Evolutionary conservation across 257 asterid species (phyloP).

Genomic region (Capsicum pubescens): DNA sequence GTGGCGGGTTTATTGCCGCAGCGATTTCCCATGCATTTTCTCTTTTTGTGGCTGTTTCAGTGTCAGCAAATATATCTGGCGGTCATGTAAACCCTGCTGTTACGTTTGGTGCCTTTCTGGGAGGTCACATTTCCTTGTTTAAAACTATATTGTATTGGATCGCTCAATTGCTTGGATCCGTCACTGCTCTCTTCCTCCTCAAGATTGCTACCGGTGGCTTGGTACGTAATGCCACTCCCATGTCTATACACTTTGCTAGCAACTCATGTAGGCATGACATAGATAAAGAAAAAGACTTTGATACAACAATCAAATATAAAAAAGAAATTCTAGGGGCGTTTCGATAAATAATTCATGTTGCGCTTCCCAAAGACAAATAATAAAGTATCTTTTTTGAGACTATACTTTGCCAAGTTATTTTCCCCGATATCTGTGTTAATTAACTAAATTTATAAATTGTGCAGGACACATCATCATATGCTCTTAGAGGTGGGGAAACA

Average conservation of each 20-base stretch:
- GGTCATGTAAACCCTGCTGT: constrained; percentile 67
- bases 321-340: no score
- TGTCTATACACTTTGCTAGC: neutral
- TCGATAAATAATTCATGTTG: no score
- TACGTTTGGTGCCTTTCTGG: constrained; percentile 49
- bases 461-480: constrained; percentile 70
- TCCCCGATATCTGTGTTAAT: no score
- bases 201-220: constrained; percentile 71
- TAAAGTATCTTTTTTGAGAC: no score
- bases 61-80: constrained; percentile 75
- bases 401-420: no score
- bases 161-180: constrained; percentile 45
- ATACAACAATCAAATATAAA: no score
- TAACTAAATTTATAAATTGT: neutral
- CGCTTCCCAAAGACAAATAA: no score
- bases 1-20: constrained; percentile 56
- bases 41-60: constrained; percentile 74
- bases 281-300: no score
- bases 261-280: no score
- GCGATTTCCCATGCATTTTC: constrained; percentile 75
- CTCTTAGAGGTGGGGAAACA: constrained; percentile 58
- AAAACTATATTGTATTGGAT: constrained; percentile 55
- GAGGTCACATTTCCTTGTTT: constrained; percentile 65
- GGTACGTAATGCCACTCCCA: constrained; percentile 36
- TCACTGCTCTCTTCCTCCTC: constrained; percentile 76